Evolutionary conservation across 2,329 filamentous ascomycete genomes (phyloP), one percentile per base, ranked within the genome.

Genomic region (Leptographium radiaticola): DNA sequence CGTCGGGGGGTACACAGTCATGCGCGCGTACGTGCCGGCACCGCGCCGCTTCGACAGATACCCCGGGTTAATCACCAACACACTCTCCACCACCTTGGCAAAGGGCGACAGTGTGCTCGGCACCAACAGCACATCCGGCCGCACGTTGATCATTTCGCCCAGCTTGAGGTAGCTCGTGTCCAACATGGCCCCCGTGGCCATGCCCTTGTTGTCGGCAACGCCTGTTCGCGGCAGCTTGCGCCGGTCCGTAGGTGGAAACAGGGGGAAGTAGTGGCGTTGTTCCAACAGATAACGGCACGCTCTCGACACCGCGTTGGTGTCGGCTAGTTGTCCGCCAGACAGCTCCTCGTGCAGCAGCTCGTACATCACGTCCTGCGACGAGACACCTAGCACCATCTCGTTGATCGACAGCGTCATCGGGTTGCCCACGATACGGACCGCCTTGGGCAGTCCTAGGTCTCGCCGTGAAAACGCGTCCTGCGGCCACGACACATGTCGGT

Each of bases 381-480:
- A 89, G 61, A 96, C 77, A 6, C 87, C 89, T 31, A 96, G 70
- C 2, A 91, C 77, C 45, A 84, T 78, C 68, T 97, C 93, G 68
- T 98, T 98, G 59, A 97, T 75, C 7, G 82, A 87, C 4, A 97
- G 69, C 10, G 87, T 89, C 75, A 94, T 91, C 1, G 93, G 93
- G 64, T 97, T 97, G 2, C 89, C 88, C 16, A 96, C 80, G 61
- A 94, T 79, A 53, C 80, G 82, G 12, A 79, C 85, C 54, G 84
- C 76, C 65, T 88, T 91, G 12, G 86, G 86, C 6, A 97, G 75
- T 6, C 86, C 87, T 8, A 94, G 77, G 18, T 90, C 86, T 62
- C 83, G 86, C 59, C 75, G 74, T 1, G 73, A 67, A 43, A 95
- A 80, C 33, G 70, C 66, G 57, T 81, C 78, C 60, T 77, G 75